phyloP scores from a whole-genome alignment of 495 filamentous ascomycete species.

The Cenococcum geophilum region DNA sequence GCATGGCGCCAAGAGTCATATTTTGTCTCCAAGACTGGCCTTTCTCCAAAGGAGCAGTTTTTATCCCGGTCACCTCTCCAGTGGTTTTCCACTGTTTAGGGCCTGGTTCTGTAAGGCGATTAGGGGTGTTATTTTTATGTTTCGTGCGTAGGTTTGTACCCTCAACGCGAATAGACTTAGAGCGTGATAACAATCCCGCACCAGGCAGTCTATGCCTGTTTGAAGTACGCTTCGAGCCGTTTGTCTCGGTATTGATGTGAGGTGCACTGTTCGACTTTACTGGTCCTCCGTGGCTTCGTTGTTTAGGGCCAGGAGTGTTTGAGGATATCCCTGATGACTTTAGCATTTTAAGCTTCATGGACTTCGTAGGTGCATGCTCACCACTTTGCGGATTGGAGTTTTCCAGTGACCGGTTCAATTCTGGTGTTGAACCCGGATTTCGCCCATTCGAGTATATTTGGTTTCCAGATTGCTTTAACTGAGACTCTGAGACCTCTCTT shows the following conservation, averaged over 20 bases:
- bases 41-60: slow-evolving; percentile 56
- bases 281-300: slow-evolving; percentile 9
- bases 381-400: slow-evolving; percentile 22
- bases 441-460: slow-evolving; percentile 24
- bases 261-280: slow-evolving; percentile 7
- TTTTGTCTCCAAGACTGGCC: slow-evolving; percentile 59
- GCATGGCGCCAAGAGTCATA: slow-evolving; percentile 52
- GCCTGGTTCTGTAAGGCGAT: slow-evolving; percentile 32
- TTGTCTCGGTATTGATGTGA: slow-evolving; percentile 6
- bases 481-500: slow-evolving; percentile 11
- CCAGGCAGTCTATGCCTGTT: slow-evolving; percentile 21
- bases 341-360: slow-evolving; percentile 4
- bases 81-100: slow-evolving; percentile 31
- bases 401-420: slow-evolving; percentile 24
- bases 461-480: neutral
- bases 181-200: slow-evolving; percentile 17
- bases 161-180: slow-evolving; percentile 28
- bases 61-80: slow-evolving; percentile 37
- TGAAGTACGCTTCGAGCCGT: slow-evolving; percentile 2
- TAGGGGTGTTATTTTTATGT: slow-evolving; percentile 11
- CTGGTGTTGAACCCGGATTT: slow-evolving; percentile 26
- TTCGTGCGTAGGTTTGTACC: slow-evolving; percentile 9
- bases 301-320: slow-evolving; percentile 7
- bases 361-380: neutral
- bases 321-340: slow-evolving; percentile 16